Evolutionary conservation across 768 basidiomycete genomes (phyloP), one percentile per base, ranked within the genome.

Genomic region (Suillus fuscotomentosus): DNA sequence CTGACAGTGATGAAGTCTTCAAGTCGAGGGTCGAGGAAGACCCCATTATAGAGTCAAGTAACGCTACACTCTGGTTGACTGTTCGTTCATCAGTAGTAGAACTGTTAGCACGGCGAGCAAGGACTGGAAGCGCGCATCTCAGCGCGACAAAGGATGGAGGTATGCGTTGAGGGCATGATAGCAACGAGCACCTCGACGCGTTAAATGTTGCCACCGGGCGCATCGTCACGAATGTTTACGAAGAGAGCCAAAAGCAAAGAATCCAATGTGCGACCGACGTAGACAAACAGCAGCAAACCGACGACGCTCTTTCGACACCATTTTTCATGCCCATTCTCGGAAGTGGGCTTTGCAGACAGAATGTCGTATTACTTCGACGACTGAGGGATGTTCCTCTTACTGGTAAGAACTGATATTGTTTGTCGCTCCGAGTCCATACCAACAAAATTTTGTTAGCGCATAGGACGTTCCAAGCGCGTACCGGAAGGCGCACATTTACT

Each of bases 401-500:
- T 42, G 57, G 57, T 59, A 27, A 31, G 41, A 13, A 17, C 17
- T 31, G 7, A 27, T 59, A 11, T 27, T 31, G 13, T 59, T 42
- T 31, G 15, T 41, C 27, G 6, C 41, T 59, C 31, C 31, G 27
- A 3, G 31, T 31, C 6, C 6, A 20, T 24, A 20, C 17, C 6
- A 42, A 42, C 41, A 20, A 42, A 13, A 9, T 6, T 11, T 20
- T 6, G 24, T 42, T 27, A 59, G 57, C 24, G 11, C 41, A 43
- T 59, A 59, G 8, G 39, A 20, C 57, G 10, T 20, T 42, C 41
- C 57, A 17, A 59, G 39, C 24, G 24, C 57, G 17, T 27, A 59
- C 24, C 11, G 57, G 57, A 42, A 42, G 22, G 57, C 69, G 72
- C 27, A 15, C 39, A 24, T 87, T 92, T 70, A 90, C 86, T 1